Conservation (phyloP, 345 rosid genomes). For the Murraya koenigii region DNA sequence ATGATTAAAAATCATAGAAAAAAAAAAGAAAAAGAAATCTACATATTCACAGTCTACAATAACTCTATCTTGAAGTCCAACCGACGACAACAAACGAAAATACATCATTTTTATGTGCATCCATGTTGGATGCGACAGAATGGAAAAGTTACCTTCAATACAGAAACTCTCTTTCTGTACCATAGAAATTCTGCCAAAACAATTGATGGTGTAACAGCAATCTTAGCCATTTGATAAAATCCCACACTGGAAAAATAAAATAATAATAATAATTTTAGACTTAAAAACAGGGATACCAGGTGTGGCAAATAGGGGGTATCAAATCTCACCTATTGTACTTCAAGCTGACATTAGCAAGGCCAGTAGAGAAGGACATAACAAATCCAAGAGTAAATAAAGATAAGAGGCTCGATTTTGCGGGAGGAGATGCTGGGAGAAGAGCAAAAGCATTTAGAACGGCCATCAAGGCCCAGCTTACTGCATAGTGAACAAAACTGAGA, state of each 20-base stretch:
- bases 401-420: slow-evolving; percentile 57
- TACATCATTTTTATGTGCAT: neutral
- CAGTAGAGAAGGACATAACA: slow-evolving; percentile 93
- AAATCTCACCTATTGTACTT: slow-evolving; percentile 79
- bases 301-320: neutral
- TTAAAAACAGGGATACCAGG: neutral
- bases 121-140: neutral
- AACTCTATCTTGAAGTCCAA: neutral
- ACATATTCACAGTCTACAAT: neutral
- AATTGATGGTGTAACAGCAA: slow-evolving; percentile 90
- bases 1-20: neutral
- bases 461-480: slow-evolving; percentile 76
- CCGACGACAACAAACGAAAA: neutral
- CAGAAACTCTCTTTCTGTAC: slow-evolving; percentile 65
- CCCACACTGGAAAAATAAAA: slow-evolving; percentile 57
- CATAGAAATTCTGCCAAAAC: slow-evolving; percentile 86
- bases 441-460: slow-evolving; percentile 70
- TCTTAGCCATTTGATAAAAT: slow-evolving; percentile 97
- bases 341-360: slow-evolving; percentile 96
- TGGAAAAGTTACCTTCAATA: slow-evolving; percentile 55
- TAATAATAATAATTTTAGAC: neutral
- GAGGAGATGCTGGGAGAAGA: slow-evolving; percentile 69
- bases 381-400: slow-evolving; percentile 71
- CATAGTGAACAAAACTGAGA: slow-evolving; percentile 84
- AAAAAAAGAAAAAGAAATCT: no score